Evolutionary conservation across 257 asterid genomes (phyloP).

Genomic region (Capsicum chinense): DNA sequence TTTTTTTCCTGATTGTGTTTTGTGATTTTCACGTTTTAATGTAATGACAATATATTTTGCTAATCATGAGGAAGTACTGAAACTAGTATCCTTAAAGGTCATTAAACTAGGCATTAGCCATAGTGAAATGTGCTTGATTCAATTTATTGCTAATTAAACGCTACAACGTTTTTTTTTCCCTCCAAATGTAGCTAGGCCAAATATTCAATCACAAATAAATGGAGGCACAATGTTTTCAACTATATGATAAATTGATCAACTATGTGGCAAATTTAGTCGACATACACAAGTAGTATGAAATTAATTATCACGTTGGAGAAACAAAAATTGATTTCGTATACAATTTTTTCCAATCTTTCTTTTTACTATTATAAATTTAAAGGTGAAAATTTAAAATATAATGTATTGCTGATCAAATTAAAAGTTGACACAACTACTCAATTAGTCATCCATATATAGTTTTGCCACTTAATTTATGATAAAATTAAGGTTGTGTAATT

Average conservation of each 20-base stretch:
- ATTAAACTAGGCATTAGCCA: conserved; percentile 4
- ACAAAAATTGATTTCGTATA: neutral
- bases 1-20: too few species aligned
- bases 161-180: neutral
- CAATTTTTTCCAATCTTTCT: neutral
- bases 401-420: neutral
- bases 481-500: neutral
- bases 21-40: too few species aligned
- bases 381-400: neutral
- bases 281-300: neutral
- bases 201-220: conserved; percentile 32
- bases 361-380: neutral
- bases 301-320: neutral
- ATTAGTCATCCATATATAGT: neutral
- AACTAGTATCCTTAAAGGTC: neutral
- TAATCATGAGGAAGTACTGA: too few species aligned
- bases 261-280: neutral
- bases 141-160: conserved; percentile 3
- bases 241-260: neutral
- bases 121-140: neutral
- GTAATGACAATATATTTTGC: too few species aligned
- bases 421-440: too few species aligned
- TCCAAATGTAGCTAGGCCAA: conserved; percentile 22
- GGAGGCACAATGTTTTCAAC: neutral
- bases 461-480: neutral